Evolutionary conservation across 345 rosid species (phyloP).

Genomic region (Isatis tinctoria): DNA sequence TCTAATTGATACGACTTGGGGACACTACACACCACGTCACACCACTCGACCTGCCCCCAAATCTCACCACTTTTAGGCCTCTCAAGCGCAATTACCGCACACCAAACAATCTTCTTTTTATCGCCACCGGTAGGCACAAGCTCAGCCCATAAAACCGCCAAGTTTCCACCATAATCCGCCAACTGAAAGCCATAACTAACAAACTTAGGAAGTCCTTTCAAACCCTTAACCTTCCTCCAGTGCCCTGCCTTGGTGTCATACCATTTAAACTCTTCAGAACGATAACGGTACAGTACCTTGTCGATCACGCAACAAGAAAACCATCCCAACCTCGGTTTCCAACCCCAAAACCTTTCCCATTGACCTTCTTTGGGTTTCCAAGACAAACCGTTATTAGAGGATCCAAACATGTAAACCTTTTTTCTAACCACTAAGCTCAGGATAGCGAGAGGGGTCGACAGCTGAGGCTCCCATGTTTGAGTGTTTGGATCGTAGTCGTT

Average conservation of each 20-base stretch:
- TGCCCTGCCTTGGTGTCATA: background rate
- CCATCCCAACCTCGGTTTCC: background rate
- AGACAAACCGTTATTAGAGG: background rate
- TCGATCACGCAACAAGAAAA: constrained; percentile 1
- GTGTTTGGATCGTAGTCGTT: background rate
- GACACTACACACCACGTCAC: background rate
- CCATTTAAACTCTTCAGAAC: background rate
- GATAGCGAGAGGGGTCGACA: background rate
- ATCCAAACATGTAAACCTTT: background rate
- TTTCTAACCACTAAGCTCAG: background rate
- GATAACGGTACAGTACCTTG: background rate
- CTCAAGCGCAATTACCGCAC: background rate
- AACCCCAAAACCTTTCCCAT: constrained; percentile 4
- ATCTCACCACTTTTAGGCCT: background rate
- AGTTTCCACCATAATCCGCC: background rate
- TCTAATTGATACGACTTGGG: background rate
- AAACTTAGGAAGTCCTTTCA: background rate
- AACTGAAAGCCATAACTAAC: background rate
- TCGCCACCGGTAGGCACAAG: background rate
- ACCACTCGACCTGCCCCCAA: background rate
- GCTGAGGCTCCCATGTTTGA: background rate
- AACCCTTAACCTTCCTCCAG: background rate
- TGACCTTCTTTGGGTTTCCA: background rate
- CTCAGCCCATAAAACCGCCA: background rate
- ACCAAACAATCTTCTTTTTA: background rate